Conservation (phyloP, 345 rosid species). For the Eutrema heterophyllum region DNA sequence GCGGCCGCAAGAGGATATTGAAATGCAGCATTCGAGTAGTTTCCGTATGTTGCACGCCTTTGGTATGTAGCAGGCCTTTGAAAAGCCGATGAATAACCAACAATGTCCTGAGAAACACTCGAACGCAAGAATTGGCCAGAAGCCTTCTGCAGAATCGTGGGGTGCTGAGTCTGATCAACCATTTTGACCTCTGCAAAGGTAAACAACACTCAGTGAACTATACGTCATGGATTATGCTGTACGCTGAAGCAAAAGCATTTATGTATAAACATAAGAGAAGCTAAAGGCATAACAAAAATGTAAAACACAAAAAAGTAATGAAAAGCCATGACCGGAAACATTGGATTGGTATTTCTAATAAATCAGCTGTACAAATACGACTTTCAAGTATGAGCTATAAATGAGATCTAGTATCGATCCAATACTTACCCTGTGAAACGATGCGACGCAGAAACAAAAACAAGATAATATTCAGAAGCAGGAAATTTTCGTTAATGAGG, state of each 20-base stretch:
- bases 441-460: neutral
- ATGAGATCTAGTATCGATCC: neutral
- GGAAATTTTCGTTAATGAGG: neutral
- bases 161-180: constrained; percentile 75
- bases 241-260: neutral
- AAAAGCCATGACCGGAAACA: neutral
- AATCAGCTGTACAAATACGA: neutral
- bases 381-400: neutral
- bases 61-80: constrained; percentile 53
- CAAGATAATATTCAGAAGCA: neutral
- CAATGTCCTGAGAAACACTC: constrained; percentile 40
- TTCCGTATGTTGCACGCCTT: constrained; percentile 45
- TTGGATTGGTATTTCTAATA: neutral
- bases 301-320: neutral
- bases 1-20: constrained; percentile 31
- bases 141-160: constrained; percentile 61
- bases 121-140: constrained; percentile 56
- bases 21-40: constrained; percentile 60
- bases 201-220: neutral
- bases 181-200: constrained; percentile 47
- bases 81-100: constrained; percentile 31
- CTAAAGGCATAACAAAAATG: neutral
- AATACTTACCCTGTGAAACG: no score
- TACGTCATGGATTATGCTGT: no score
- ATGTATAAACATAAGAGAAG: neutral